These are phyloP conservation scores for Vitis vinifera DNA, from an alignment of 164 flowering plant genomes.

Conservation along the genomic window ASM3070453v1 NC_081808.1:3845001-3845500, in stretches of 20 bases:
- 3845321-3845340: background rate
- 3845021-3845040: background rate
- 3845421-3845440: constrained; percentile 49
- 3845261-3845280: background rate
- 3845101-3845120: background rate
- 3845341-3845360: background rate
- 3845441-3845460: constrained; percentile 61
- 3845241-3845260: background rate
- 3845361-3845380: background rate
- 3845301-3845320: background rate
- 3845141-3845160: no score
- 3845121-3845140: no score
- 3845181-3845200: background rate
- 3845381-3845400: constrained; percentile 4
- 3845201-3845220: background rate
- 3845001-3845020: background rate
- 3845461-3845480: constrained; percentile 50
- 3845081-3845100: background rate
- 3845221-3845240: no score
- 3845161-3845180: background rate
- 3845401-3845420: constrained; percentile 47
- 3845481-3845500: constrained; percentile 28
- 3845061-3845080: background rate
- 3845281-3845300: background rate
- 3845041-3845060: background rate